Base-by-base conservation (phyloP, 2,329 filamentous ascomycete species). In the Microsporum ferrugineum region DNA sequence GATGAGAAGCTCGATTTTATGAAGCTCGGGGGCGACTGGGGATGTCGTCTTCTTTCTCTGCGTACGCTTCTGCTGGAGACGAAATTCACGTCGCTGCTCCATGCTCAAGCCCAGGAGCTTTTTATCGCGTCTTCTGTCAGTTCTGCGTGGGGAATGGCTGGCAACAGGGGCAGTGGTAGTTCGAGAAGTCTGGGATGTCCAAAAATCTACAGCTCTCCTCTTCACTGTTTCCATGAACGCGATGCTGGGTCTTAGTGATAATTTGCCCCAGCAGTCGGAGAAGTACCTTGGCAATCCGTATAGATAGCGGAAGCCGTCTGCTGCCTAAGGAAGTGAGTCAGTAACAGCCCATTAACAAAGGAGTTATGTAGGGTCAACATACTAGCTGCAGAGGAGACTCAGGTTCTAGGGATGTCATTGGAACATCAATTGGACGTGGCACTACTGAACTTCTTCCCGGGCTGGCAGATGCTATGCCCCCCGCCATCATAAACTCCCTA, bases 1-100 rank as follows among this genome's bases (percentile, higher is more conserved):
- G 2, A 27, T n/a, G 31, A 5, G 12, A 34, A 53, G 31, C 27
- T 53, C 12, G 2, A 6, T n/a, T n/a, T 27, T n/a, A 7, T 33
- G 49, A n/a, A 53, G 31, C 27, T 53, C 49, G 17, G 1, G 29
- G 27, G 29, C 49, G 29, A 33, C 31, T 39, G n/a, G 55, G 55
- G n/a, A 31, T 39, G n/a, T 38, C 17, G 34, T n/a, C 33, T 57
- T 38, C 55, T 53, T 38, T 57, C 55, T 57, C 33, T 57, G n/a
- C 33, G 39, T 38, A 2, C 55, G 55, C 17, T 38, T 38, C 17
- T 57, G 23, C 29, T 41, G 6, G 55, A 57, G 31, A 3, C 33
- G 33, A n/a, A 23, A 27, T 38, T 12, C 55, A 4, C 55, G 55
- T 6, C 38, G 55, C 55, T 57, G 55, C 38, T 57, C 55, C 34